Percentiles rank a stretch among this genome's conserved stretches.
phyloP scores from a whole-genome alignment of 23 red algal genomes.

The Agarophyton chilense region DNA sequence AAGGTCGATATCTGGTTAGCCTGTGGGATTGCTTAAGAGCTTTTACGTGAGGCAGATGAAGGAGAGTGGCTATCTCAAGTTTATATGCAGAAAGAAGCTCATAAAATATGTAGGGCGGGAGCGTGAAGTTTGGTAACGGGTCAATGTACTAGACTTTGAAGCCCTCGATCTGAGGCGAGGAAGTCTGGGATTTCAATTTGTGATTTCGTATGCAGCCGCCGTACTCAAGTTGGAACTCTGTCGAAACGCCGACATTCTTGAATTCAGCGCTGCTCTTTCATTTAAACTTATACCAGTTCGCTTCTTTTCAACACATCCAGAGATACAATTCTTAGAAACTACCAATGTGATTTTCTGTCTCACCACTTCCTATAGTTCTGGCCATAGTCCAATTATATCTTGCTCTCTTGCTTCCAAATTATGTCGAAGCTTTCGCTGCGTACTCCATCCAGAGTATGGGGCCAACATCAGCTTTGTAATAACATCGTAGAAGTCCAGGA shows the following conservation, averaged over 20 bases:
- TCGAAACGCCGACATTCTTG: background rate
- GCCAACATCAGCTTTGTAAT: constrained; percentile 58
- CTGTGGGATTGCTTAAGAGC: too few relatives aligned
- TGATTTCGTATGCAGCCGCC: constrained; percentile 24
- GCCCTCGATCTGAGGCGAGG: too few relatives aligned
- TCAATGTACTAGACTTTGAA: too few relatives aligned
- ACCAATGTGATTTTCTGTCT: constrained; percentile 24
- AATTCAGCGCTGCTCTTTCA: background rate
- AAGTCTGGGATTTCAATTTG: too few relatives aligned
- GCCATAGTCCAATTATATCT: constrained; percentile 43
- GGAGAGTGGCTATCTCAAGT: too few relatives aligned
- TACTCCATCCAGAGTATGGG: constrained; percentile 26
- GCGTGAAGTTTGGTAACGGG: too few relatives aligned
- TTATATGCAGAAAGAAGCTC: too few relatives aligned
- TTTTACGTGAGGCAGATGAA: too few relatives aligned
- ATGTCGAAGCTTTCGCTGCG: constrained; percentile 16
- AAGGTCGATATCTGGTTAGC: too few relatives aligned
- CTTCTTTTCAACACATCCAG: constrained; percentile 38
- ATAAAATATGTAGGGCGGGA: too few relatives aligned
- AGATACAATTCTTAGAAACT: constrained; percentile 37
- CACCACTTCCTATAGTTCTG: constrained; percentile 64
- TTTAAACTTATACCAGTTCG: constrained; percentile 16
- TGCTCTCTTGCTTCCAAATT: background rate
- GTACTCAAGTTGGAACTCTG: constrained; percentile 7
- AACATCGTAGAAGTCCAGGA: constrained; percentile 53